Percentiles rank a stretch among this genome's conserved stretches.
These are phyloP conservation scores for Hanseniaspora lachancei DNA, from an alignment of 805 yeast species.

Conservation along the genomic window DNA sequence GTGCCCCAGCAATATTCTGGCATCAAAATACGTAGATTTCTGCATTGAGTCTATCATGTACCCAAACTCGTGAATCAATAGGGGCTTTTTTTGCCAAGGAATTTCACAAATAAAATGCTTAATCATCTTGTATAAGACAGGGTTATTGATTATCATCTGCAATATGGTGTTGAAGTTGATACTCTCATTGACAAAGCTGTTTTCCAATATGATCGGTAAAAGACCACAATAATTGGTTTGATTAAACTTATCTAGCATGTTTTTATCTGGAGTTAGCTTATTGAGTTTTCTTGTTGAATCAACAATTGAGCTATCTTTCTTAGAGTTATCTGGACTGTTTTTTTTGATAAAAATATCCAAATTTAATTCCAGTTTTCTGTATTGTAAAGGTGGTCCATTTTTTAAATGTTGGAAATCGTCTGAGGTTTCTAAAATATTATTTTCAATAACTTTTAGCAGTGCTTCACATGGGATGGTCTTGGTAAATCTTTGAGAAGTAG, in stretches of 20 bases:
- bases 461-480: neutral
- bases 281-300: neutral
- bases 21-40: neutral
- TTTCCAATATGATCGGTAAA: neutral
- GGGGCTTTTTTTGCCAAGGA: constrained; percentile 17
- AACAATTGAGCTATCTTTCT: neutral
- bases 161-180: constrained; percentile 1
- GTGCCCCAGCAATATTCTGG: neutral
- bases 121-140: neutral
- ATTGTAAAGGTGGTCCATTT: constrained; percentile 11
- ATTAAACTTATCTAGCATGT: neutral
- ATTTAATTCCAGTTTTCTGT: constrained; percentile 9
- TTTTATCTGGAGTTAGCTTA: neutral
- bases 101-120: constrained; percentile 1
- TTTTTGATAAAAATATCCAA: neutral
- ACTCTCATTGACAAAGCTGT: neutral
- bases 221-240: constrained; percentile 10
- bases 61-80: constrained; percentile 69
- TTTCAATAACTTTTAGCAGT: neutral
- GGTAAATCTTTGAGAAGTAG: neutral
- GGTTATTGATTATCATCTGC: neutral
- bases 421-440: neutral
- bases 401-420: neutral
- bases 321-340: neutral
- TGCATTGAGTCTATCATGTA: constrained; percentile 51